Evolutionary conservation across 2,329 filamentous ascomycete species (phyloP).

Genomic region (Albophoma yamanashiensis): DNA sequence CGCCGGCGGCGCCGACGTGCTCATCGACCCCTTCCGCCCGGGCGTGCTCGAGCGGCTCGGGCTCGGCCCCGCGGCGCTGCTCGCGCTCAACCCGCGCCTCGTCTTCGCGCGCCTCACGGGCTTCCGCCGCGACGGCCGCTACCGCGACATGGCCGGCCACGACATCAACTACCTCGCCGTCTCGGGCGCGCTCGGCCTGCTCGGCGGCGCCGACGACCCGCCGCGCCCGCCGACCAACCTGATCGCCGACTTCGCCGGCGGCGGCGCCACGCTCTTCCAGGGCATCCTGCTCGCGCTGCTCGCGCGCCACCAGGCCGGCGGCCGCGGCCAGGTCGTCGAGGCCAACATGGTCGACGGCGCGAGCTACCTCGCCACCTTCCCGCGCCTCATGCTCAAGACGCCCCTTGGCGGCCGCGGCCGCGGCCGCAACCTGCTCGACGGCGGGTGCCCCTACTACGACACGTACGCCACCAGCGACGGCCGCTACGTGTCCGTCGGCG

Average conservation of each 20-base stretch:
- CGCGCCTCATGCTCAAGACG: slow-evolving; percentile 55
- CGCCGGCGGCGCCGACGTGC: slow-evolving; percentile 61
- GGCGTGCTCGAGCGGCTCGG: slow-evolving; percentile 80
- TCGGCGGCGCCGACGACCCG: slow-evolving; percentile 58
- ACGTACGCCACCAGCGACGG: slow-evolving; percentile 78
- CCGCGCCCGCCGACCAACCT: slow-evolving; percentile 78
- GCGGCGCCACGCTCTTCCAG: slow-evolving; percentile 70
- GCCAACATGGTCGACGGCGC: slow-evolving; percentile 95
- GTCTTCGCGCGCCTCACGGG: slow-evolving; percentile 83
- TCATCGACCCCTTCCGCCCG: slow-evolving; percentile 91
- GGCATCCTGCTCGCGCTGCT: slow-evolving; percentile 75
- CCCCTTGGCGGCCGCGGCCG: slow-evolving; percentile 51
- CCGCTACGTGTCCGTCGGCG: slow-evolving; percentile 77
- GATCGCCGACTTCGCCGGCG: slow-evolving; percentile 83
- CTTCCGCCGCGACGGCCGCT: slow-evolving; percentile 78
- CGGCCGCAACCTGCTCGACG: slow-evolving; percentile 71
- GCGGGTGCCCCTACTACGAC: slow-evolving; percentile 80
- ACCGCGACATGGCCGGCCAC: slow-evolving; percentile 81
- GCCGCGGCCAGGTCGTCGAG: slow-evolving; percentile 79
- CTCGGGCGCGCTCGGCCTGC: slow-evolving; percentile 64
- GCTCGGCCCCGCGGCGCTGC: slow-evolving; percentile 60
- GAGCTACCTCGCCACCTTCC: slow-evolving; percentile 68
- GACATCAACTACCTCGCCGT: slow-evolving; percentile 96
- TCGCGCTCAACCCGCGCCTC: slow-evolving; percentile 58
- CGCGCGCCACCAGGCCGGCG: slow-evolving; percentile 47